Conservation (phyloP, 139 green algal genomes). For the Picochlorum sp. region DNA sequence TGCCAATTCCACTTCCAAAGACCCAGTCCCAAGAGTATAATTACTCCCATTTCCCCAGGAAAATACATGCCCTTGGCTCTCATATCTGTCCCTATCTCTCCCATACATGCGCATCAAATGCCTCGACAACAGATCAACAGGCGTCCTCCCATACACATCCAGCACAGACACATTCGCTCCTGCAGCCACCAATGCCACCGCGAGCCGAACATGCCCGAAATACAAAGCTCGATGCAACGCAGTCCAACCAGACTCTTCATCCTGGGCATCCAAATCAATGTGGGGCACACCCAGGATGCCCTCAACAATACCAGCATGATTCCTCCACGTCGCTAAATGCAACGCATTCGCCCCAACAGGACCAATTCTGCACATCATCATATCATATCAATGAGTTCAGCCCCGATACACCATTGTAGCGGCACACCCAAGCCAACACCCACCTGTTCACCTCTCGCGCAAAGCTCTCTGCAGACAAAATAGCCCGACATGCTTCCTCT, state of each 20-base stretch:
- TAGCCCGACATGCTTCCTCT: slow-evolving; percentile 1
- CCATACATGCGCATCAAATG: slow-evolving; percentile 36
- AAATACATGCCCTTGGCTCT: slow-evolving; percentile 45
- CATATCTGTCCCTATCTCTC: slow-evolving; percentile 10
- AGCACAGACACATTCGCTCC: slow-evolving; percentile 27
- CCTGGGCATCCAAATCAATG: slow-evolving; percentile 29
- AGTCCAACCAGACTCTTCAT: slow-evolving; percentile 71
- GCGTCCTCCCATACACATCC: slow-evolving; percentile 30
- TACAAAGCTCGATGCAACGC: slow-evolving; percentile 81
- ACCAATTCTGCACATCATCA: slow-evolving; percentile 10
- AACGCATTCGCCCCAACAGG: slow-evolving; percentile 17
- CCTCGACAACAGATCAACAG: slow-evolving; percentile 68
- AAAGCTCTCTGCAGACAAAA: slow-evolving; percentile 9
- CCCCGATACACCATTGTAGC: too few relatives aligned
- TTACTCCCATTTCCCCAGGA: slow-evolving; percentile 86
- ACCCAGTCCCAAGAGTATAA: slow-evolving; percentile 86
- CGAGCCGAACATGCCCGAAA: slow-evolving; percentile 62
- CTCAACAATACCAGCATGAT: slow-evolving; percentile 38
- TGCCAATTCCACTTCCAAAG: slow-evolving; percentile 10
- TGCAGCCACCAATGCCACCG: slow-evolving; percentile 51
- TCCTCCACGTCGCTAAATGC: slow-evolving; percentile 44
- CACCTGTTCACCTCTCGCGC: slow-evolving; percentile 3
- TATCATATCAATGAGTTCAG: too few relatives aligned
- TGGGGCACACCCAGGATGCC: slow-evolving; percentile 41
- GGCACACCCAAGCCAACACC: background rate